These are phyloP conservation scores for Filosporella fistucella DNA, from an alignment of 495 filamentous ascomycete genomes.

Conservation along the genomic window DNA sequence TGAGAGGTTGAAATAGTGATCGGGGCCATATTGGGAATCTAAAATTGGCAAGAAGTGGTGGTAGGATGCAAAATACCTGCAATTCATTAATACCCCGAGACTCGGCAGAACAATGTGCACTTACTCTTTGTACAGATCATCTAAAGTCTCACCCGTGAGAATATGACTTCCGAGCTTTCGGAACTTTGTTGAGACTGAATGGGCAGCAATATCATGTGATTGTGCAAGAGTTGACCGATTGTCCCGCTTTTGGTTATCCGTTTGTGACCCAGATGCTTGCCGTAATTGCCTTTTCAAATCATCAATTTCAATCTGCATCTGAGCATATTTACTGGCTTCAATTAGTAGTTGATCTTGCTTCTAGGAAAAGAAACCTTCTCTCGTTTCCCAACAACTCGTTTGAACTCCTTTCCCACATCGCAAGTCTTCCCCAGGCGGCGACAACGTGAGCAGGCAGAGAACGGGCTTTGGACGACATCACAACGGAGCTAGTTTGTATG, in stretches of 20 bases:
- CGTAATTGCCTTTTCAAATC: constrained; percentile 38
- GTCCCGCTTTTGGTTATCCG: not conserved
- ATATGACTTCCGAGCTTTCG: constrained; percentile 31
- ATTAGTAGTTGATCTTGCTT: not conserved
- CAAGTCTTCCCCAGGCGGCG: constrained; percentile 73
- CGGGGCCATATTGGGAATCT: constrained; percentile 58
- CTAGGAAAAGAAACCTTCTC: not conserved
- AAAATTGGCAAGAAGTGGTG: constrained; percentile 82
- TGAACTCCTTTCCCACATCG: constrained; percentile 87
- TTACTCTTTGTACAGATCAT: constrained; percentile 63
- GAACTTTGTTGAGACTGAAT: not conserved
- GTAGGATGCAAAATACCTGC: constrained; percentile 71
- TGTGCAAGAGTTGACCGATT: not conserved
- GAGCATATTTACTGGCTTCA: constrained; percentile 55
- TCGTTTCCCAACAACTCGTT: constrained; percentile 78
- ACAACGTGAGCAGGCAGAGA: constrained; percentile 49
- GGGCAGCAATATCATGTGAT: not conserved
- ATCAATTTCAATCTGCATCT: constrained; percentile 81
- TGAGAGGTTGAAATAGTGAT: constrained; percentile 68
- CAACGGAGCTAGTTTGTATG: not conserved
- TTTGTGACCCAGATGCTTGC: constrained; percentile 33
- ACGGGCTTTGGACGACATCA: constrained; percentile 71
- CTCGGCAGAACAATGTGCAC: constrained; percentile 51
- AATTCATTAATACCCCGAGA: constrained; percentile 49
- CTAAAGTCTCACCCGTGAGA: constrained; percentile 52